Evolutionary conservation across 345 rosid species (phyloP).

Genomic region (Leavenworthia alabamica): DNA sequence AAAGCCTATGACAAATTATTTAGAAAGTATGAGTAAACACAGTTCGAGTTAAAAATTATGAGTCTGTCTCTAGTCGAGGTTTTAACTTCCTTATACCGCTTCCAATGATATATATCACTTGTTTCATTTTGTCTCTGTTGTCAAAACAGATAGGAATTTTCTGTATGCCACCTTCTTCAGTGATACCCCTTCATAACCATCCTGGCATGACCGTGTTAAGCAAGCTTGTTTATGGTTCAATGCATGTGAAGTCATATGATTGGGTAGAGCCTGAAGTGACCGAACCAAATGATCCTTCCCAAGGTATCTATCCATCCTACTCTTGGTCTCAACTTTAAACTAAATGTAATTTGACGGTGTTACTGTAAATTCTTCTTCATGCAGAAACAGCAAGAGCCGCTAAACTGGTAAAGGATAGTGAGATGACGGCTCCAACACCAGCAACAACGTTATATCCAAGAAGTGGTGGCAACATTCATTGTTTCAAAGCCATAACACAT

Average conservation of each 20-base stretch:
- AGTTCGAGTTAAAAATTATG: slow-evolving; percentile 14
- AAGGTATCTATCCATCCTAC: slow-evolving; percentile 56
- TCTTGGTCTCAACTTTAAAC: neutral
- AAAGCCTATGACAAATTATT: slow-evolving; percentile 27
- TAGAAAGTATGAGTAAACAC: slow-evolving; percentile 32
- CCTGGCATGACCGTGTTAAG: slow-evolving; percentile 94
- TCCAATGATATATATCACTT: neutral
- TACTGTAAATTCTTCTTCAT: neutral
- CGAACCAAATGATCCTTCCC: slow-evolving; percentile 41
- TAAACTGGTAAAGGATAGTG: slow-evolving; percentile 55
- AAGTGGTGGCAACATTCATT: slow-evolving; percentile 79
- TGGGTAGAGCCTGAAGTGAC: slow-evolving; percentile 60
- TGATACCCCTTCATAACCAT: slow-evolving; percentile 94
- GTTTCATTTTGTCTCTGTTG: slow-evolving; percentile 10
- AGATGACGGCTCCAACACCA: slow-evolving; percentile 61
- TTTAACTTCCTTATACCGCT: neutral
- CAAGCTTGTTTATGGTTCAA: slow-evolving; percentile 81
- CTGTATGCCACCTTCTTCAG: slow-evolving; percentile 83
- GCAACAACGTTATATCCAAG: slow-evolving; percentile 62
- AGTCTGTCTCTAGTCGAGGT: slow-evolving; percentile 6
- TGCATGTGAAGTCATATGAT: slow-evolving; percentile 80
- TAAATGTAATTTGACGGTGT: neutral
- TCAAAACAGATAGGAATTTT: slow-evolving; percentile 82
- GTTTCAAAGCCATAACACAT: slow-evolving; percentile 65
- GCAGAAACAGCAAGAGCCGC: slow-evolving; percentile 69